A percentile compares a stretch with the other conserved stretches of the same genome.
Evolutionary conservation across 2,329 filamentous ascomycete species (phyloP).

Genomic region (Diaporthe batatas): DNA sequence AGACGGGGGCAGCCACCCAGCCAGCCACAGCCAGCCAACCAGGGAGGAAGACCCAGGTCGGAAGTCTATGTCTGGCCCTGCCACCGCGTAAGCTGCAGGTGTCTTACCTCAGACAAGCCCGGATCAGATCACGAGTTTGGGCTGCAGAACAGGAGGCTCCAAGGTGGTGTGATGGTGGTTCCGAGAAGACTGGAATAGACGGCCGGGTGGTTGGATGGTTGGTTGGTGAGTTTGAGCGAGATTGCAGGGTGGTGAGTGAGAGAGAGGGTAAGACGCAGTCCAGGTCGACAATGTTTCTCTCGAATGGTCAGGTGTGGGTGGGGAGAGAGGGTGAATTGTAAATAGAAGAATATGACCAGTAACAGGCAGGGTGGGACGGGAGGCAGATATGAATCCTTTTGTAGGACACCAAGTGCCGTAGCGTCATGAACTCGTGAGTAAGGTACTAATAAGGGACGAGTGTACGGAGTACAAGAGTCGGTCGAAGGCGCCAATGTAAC

Average conservation of each 20-base stretch:
- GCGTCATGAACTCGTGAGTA: constrained; percentile 32
- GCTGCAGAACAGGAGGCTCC: constrained; percentile 3
- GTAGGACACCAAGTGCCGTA: constrained; percentile 41
- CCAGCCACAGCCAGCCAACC: not conserved
- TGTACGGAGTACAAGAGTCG: not conserved
- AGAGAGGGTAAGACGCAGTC: constrained; percentile 1
- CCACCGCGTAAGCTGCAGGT: constrained; percentile 21
- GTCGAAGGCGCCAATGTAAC: constrained; percentile 37
- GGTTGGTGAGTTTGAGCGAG: not conserved
- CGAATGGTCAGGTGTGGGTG: not conserved
- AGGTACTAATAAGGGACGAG: constrained; percentile 7
- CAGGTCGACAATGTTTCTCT: constrained; percentile 5
- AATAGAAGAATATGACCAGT: constrained; percentile 17
- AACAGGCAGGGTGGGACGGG: constrained; percentile 23
- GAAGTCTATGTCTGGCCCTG: constrained; percentile 7
- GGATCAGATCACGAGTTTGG: constrained; percentile 30
- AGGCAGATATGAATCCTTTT: constrained; percentile 40
- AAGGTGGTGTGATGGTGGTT: not conserved
- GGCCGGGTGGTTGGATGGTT: constrained; percentile 3
- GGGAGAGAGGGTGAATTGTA: constrained; percentile 11
- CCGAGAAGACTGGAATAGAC: not conserved
- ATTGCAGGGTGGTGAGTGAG: not conserved
- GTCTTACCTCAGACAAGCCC: constrained; percentile 39
- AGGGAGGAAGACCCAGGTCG: not conserved
- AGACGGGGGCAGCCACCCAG: not conserved